Evolutionary conservation across 2,329 filamentous ascomycete species (phyloP), one percentile per base, ranked within the genome.

Genomic region (Pseudopyrenochaeta lycopersici): DNA sequence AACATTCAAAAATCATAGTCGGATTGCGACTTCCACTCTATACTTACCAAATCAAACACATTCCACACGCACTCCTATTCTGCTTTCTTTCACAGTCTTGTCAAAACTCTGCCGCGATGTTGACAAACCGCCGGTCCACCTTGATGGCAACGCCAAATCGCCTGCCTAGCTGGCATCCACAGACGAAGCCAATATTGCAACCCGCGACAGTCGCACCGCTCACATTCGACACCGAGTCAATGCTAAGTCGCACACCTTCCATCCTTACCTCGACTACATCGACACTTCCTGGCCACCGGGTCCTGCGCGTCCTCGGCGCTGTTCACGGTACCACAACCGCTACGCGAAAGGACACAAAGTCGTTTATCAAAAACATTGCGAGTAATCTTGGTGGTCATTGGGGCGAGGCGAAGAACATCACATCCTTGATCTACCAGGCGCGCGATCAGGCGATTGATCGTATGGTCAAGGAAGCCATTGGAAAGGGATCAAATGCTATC

Each of bases 51-150:
- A 21, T 35, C 49, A 14, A 20, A 42, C 11, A 30, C 32, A 46
- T 23, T 21, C 23, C 11, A 9, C 38, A 4, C 38, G 21, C 39
- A 15, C 11, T 2, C 4, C 15, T 38, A 20, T 17, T 38, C 35
- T 21, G 11, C 12, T 27, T 27, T 27, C 23, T 27, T 27, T 27
- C 4, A 5, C 23, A 27, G n/a, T n/a, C 23, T 9, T 27, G 4
- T 9, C 23, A 4, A 36, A 36, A 3, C n/a, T 35, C 18, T 17
- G 45, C 20, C 38, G 67, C 44, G 18, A 72, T 74, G 68, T 63
- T 74, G 56, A 74, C 71, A 52, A 74, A 74, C 57, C 70, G 70
- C 49, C 70, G 68, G 54, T 73, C 70, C 12, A 74, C 67, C 21
- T 70, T 74, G 71, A 68, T 70, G 54, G 58, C 68, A n/a, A 62